Conservation (phyloP, 352 stramenopile genomes). For the Pythium apleroticum region DNA sequence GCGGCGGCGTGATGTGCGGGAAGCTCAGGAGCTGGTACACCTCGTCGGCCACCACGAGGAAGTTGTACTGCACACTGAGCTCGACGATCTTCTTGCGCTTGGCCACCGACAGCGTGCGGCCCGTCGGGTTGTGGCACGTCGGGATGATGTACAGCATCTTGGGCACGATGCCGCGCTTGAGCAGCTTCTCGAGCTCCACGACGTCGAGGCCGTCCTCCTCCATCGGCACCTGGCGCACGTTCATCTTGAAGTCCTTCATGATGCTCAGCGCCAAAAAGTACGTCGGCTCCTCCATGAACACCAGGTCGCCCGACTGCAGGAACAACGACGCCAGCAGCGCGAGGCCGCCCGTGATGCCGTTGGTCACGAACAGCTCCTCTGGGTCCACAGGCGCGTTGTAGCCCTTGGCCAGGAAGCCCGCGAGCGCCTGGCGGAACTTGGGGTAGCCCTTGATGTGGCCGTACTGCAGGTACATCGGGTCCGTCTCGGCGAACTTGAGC, state of each 20-base stretch:
- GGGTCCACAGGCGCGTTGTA: conserved; percentile 76
- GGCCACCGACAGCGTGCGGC: conserved; percentile 76
- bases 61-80: conserved; percentile 88
- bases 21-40: conserved; percentile 96
- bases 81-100: conserved; percentile 88
- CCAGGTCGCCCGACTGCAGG: conserved; percentile 85
- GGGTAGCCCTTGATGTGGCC: conserved; percentile 87
- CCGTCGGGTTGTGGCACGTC: conserved; percentile 95
- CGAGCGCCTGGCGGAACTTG: conserved; percentile 78
- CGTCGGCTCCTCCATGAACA: conserved; percentile 93
- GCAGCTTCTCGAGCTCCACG: conserved; percentile 83
- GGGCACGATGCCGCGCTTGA: conserved; percentile 70
- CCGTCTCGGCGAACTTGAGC: conserved; percentile 82
- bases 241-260: conserved; percentile 94
- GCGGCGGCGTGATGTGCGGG: conserved; percentile 76
- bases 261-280: conserved; percentile 94
- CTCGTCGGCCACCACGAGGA: conserved; percentile 92
- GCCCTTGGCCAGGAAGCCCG: conserved; percentile 76
- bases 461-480: conserved; percentile 90
- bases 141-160: conserved; percentile 95
- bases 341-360: conserved; percentile 92
- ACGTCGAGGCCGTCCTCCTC: conserved; percentile 86
- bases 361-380: conserved; percentile 92
- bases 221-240: conserved; percentile 90
- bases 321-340: conserved; percentile 89